phyloP scores from a whole-genome alignment of 371 early-diverging fungal species.

The Syncephalastrum contaminatum region DNA sequence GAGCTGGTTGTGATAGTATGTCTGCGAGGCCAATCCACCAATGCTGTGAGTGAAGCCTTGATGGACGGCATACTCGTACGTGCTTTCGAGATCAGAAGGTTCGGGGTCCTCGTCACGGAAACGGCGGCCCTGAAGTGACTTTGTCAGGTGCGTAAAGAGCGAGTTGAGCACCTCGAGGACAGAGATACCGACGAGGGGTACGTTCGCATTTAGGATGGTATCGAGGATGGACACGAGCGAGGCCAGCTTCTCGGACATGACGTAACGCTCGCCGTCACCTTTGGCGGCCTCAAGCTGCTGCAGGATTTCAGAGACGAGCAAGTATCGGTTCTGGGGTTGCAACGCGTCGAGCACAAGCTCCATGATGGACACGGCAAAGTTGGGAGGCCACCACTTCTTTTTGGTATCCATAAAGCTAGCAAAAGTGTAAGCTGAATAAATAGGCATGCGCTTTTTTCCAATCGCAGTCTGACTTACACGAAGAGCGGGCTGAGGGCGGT shows the following conservation, averaged over 20 bases:
- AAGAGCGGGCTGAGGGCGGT: slow-evolving; percentile 16
- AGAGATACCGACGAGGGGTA: slow-evolving; percentile 73
- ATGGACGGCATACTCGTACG: slow-evolving; percentile 44
- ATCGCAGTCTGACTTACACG: slow-evolving; percentile 3
- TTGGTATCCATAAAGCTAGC: slow-evolving; percentile 56
- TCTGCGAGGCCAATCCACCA: slow-evolving; percentile 74
- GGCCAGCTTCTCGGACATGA: slow-evolving; percentile 44
- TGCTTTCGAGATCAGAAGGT: slow-evolving; percentile 12
- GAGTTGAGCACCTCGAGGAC: slow-evolving; percentile 82
- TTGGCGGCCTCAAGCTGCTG: slow-evolving; percentile 51
- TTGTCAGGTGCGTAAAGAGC: slow-evolving; percentile 62
- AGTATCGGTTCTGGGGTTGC: slow-evolving; percentile 66
- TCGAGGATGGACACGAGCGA: slow-evolving; percentile 60
- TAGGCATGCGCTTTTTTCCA: neutral
- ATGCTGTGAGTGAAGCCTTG: slow-evolving; percentile 57
- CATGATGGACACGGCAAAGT: slow-evolving; percentile 52
- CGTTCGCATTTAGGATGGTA: slow-evolving; percentile 51
- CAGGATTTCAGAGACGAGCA: slow-evolving; percentile 63
- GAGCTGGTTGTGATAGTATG: slow-evolving; percentile 83
- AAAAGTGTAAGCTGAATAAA: slow-evolving; percentile 3
- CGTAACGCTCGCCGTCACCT: slow-evolving; percentile 16
- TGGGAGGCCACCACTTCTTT: slow-evolving; percentile 58
- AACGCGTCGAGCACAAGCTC: slow-evolving; percentile 55
- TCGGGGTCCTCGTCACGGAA: slow-evolving; percentile 16
- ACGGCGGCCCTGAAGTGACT: slow-evolving; percentile 30